Conservation (phyloP, 768 basidiomycete genomes). For the Rhodotorula kratochvilovae region DNA sequence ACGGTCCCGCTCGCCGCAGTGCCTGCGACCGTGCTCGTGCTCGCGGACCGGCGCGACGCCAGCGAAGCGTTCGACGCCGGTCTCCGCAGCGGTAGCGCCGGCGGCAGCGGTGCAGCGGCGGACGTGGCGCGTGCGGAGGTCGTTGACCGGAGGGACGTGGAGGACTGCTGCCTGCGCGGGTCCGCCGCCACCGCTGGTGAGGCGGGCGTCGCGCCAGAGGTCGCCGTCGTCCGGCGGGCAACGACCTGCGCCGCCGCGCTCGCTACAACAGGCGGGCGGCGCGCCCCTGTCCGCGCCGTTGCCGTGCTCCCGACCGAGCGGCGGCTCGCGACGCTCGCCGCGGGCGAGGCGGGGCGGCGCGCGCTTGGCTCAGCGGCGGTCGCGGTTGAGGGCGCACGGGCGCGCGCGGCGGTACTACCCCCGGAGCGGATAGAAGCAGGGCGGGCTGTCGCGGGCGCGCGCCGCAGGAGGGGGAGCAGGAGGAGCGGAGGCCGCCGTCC, state of each 20-base stretch:
- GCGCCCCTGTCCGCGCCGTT: neutral
- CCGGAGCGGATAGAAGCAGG: neutral
- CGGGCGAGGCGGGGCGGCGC: neutral
- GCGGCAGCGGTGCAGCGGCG: neutral
- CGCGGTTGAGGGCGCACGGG: too few relatives aligned
- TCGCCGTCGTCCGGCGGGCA: neutral
- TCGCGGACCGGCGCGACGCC: constrained; percentile 47
- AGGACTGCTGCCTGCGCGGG: neutral
- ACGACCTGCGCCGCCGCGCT: neutral
- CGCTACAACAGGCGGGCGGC: too few relatives aligned
- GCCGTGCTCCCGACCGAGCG: neutral
- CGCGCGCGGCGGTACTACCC: too few relatives aligned
- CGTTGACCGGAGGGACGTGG: neutral
- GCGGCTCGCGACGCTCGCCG: neutral
- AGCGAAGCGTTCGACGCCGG: constrained; percentile 31
- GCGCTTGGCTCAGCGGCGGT: neutral
- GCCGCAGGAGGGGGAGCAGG: too few relatives aligned
- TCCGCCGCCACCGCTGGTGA: too few relatives aligned
- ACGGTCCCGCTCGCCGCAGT: neutral
- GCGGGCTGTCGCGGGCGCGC: neutral
- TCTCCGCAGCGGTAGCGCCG: neutral
- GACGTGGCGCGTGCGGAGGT: neutral
- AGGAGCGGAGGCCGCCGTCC: too few relatives aligned
- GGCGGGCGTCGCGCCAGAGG: neutral
- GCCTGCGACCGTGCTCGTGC: constrained; percentile 49